Base-by-base conservation (phyloP, 805 yeast species). In the Hanseniaspora clermontiae region DNA sequence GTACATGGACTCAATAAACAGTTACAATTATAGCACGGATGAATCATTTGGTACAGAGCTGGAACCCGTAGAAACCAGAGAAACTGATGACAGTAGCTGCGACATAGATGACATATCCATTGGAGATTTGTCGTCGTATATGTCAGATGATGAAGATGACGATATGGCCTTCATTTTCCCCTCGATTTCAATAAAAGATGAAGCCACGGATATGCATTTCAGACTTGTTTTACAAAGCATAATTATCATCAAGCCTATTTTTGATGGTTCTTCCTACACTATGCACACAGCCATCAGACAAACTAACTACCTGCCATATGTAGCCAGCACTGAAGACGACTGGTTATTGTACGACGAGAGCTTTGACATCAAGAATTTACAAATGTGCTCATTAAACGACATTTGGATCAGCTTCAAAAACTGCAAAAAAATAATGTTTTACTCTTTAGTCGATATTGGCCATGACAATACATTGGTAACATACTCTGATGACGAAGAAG, bases 301-400 rank as follows among this genome's bases (percentile, higher is more conserved):
- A 53, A 61, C 64, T 8, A 60, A 61, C 39, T 64, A 63, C 49
- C 63, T 62, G 38, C 65, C 66, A 1, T 60, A 62, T 20, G 62
- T 59, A 9, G 70, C 71, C 5, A 62, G 65, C 58, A 62, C 68
- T 40, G 65, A 65, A 15, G 75, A 72, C 49, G 74, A 72, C 47
- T 73, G 76, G 76, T 59, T 72, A 14, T 59, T 72, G 5, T 73
- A 72, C 54, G 76, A 73, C 59, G 64, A 69, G 3, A 60, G 63
- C 1, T 73, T 72, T 57, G 65, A 71, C 12, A 60, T 72, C 64
- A 60, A 66, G 31, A 72, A 72, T 59, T 58, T 72, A 45, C 71
- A 70, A 54, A 63, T 69, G 45, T 60, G 70, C 15, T 60, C 66
- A 6, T 53, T 72, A 8, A 66, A 66, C n/a, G 74, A 72, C 53